Evolutionary conservation across 208 protist genomes (phyloP).

Genomic region (Tetramitus jugosus): DNA sequence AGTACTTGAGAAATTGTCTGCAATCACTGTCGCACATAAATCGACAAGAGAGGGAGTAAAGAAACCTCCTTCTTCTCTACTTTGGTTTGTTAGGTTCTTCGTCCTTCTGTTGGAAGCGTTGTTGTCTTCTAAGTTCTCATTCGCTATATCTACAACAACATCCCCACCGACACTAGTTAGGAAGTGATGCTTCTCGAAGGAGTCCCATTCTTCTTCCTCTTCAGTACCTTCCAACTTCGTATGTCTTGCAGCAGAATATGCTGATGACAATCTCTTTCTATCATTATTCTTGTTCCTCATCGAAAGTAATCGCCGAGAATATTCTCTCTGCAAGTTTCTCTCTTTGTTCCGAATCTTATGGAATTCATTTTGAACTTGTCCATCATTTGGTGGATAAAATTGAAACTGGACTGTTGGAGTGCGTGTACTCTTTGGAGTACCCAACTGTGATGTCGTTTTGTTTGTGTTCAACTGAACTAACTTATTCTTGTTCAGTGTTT

Average conservation of each 20-base stretch:
- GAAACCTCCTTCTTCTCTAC: background rate
- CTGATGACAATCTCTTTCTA: conserved; percentile 5
- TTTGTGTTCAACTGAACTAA: no score
- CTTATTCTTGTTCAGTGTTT: no score
- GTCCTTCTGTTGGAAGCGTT: background rate
- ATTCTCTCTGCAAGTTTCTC: background rate
- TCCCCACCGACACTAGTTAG: background rate
- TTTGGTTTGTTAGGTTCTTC: background rate
- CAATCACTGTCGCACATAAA: background rate
- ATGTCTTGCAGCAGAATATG: background rate
- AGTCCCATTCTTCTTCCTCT: background rate
- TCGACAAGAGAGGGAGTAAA: background rate
- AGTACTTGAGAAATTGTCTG: background rate
- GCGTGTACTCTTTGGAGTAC: no score
- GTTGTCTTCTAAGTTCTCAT: background rate
- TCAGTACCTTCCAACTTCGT: background rate
- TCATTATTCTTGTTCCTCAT: background rate
- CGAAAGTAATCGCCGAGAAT: background rate
- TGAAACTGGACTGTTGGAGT: no score
- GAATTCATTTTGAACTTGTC: no score
- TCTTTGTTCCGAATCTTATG: conserved; percentile 8
- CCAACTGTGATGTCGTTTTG: no score
- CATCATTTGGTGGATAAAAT: no score
- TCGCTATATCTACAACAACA: background rate
- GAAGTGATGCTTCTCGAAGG: background rate